Conservation (phyloP, 176 grass and related monocot species). For the Oryza rufipogon region DNA sequence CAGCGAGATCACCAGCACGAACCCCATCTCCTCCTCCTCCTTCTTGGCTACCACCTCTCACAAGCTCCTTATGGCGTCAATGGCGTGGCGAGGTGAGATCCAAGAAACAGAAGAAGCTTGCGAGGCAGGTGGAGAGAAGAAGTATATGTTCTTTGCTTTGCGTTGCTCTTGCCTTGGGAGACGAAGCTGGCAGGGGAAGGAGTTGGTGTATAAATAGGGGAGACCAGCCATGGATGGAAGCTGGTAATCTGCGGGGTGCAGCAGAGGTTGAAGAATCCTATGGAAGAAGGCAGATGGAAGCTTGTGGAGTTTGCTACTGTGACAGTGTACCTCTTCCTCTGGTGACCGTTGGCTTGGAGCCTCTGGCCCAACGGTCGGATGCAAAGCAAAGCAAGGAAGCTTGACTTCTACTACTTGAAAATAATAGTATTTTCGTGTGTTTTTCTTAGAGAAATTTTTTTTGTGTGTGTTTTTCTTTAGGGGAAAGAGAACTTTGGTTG, state of each 20-base stretch:
- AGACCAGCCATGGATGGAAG: background rate
- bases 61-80: background rate
- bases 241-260: background rate
- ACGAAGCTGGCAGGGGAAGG: background rate
- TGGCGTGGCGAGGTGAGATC: background rate
- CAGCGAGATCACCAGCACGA: conserved; percentile 72
- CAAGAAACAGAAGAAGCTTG: background rate
- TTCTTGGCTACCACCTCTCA: too few relatives aligned
- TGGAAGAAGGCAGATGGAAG: conserved; percentile 43
- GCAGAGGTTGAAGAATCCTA: conserved; percentile 13
- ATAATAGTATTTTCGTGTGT: too few relatives aligned
- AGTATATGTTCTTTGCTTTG: background rate
- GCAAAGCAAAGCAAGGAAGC: background rate
- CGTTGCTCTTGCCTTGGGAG: conserved; percentile 39
- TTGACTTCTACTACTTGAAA: too few relatives aligned
- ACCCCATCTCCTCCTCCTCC: conserved; percentile 43
- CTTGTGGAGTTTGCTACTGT: conserved; percentile 30
- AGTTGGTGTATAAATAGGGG: conserved; percentile 10
- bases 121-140: background rate
- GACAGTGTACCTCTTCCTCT: background rate
- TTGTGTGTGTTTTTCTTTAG: background rate
- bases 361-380: conserved; percentile 38
- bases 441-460: too few relatives aligned
- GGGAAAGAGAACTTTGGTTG: background rate
- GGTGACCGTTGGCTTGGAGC: conserved; percentile 41